A percentile compares a stretch with the other conserved stretches of the same genome.
Conservation (phyloP, 148 eudicot genomes). For the Limonium bicolor region DNA sequence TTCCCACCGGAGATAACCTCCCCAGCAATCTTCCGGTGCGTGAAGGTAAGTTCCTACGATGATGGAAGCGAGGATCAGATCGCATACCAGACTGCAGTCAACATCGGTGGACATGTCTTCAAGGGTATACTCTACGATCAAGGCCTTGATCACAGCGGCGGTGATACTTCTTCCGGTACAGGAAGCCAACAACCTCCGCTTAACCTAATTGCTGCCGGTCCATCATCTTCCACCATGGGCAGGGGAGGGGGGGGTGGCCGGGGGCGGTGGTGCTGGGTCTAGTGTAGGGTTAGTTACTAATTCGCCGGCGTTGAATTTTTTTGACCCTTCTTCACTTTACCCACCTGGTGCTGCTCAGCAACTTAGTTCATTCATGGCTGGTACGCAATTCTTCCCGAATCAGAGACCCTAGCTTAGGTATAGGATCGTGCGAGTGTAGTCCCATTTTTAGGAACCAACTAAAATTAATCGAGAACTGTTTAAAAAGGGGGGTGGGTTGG, state of each 20-base stretch:
- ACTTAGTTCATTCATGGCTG: conserved; percentile 66
- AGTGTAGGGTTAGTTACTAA: no score
- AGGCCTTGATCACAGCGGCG: conserved; percentile 31
- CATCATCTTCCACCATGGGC: conserved; percentile 18
- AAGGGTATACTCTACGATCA: conserved; percentile 96
- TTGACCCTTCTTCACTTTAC: no score
- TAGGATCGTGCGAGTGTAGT: no score
- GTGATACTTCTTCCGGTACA: conserved; percentile 25
- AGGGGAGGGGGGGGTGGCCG: no score
- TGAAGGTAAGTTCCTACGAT: conserved; percentile 53
- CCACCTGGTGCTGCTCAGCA: no score
- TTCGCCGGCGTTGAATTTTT: conserved; percentile 54
- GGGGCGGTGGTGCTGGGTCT: no score
- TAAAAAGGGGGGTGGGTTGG: no score
- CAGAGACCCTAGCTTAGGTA: conserved; percentile 75
- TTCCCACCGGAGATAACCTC: conserved; percentile 72
- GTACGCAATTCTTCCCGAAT: conserved; percentile 84
- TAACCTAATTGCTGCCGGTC: conserved; percentile 3
- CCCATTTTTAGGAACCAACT: no score
- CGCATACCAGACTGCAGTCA: conserved; percentile 86
- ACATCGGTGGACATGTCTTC: conserved; percentile 77
- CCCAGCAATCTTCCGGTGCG: conserved; percentile 70
- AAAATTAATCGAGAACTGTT: no score
- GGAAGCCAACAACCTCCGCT: conserved; percentile 2
- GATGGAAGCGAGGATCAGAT: conserved; percentile 57